Conservation (phyloP, 2,329 filamentous ascomycete genomes). For the Fusarium sp. region DNA sequence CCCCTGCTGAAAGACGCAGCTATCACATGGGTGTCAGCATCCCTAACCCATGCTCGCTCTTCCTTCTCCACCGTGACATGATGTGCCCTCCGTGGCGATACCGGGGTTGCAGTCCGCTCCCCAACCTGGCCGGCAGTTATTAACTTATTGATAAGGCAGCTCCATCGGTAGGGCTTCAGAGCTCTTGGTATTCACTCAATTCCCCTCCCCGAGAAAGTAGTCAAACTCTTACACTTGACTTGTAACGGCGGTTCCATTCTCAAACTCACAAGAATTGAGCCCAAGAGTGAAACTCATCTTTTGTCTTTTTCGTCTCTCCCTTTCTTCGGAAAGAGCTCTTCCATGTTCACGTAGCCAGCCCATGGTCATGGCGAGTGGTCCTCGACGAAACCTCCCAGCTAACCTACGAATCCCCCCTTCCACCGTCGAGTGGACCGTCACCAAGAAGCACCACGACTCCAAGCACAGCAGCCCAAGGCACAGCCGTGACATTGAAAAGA, state of each 20-base stretch:
- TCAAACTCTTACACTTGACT: background rate
- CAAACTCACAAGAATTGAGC: background rate
- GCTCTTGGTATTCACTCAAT: constrained; percentile 23
- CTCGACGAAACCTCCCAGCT: constrained; percentile 41
- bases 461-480: constrained; percentile 7
- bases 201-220: background rate
- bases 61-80: constrained; percentile 17
- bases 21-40: constrained; percentile 31
- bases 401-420: constrained; percentile 41
- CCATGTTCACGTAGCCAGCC: constrained; percentile 2
- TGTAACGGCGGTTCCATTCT: background rate
- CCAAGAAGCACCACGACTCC: constrained; percentile 20
- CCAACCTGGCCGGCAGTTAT: constrained; percentile 17
- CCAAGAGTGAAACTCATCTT: background rate
- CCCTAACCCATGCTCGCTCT: background rate
- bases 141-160: constrained; percentile 43
- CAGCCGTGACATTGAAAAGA: constrained; percentile 30
- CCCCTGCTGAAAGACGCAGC: constrained; percentile 19
- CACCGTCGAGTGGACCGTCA: constrained; percentile 29
- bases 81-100: constrained; percentile 19
- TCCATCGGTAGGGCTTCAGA: constrained; percentile 3
- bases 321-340: background rate
- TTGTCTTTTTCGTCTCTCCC: constrained; percentile 2
- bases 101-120: constrained; percentile 2
- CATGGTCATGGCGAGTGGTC: constrained; percentile 46